Evolutionary conservation across 305 asterid genomes (phyloP).

Genomic region (Caryopteris hybrid): DNA sequence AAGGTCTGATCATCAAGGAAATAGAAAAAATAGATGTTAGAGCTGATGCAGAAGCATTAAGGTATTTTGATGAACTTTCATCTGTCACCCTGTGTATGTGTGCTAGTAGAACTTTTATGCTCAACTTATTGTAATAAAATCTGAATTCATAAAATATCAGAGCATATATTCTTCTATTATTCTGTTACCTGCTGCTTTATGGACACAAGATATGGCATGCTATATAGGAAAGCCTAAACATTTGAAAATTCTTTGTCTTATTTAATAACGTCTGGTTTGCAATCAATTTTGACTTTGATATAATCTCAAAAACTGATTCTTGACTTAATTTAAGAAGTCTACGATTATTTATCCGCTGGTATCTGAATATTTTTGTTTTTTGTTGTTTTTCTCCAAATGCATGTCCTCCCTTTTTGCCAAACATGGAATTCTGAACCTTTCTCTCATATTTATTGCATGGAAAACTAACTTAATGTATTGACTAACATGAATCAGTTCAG

Average conservation of each 20-base stretch:
- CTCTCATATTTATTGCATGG: background rate
- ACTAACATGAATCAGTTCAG: background rate
- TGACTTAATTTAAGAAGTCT: background rate
- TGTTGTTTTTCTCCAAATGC: background rate
- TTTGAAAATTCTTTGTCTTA: background rate
- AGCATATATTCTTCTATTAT: slow-evolving; percentile 4
- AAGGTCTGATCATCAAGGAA: slow-evolving; percentile 56
- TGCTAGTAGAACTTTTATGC: slow-evolving; percentile 1
- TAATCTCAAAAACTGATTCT: background rate
- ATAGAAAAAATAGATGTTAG: slow-evolving; percentile 75
- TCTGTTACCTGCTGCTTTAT: background rate
- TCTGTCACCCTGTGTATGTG: background rate
- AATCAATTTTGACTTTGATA: background rate
- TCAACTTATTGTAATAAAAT: background rate
- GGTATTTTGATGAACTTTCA: slow-evolving; percentile 42
- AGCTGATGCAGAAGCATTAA: slow-evolving; percentile 92
- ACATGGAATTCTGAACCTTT: background rate
- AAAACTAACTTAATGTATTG: slow-evolving; percentile 3
- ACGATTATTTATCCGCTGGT: background rate
- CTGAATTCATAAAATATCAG: background rate
- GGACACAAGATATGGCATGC: background rate
- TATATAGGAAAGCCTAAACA: background rate
- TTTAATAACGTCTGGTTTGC: background rate
- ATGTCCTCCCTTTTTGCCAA: background rate
- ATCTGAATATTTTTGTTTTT: background rate